Conservation (phyloP, 441 rosid species). For the Populus hybrid region DNA sequence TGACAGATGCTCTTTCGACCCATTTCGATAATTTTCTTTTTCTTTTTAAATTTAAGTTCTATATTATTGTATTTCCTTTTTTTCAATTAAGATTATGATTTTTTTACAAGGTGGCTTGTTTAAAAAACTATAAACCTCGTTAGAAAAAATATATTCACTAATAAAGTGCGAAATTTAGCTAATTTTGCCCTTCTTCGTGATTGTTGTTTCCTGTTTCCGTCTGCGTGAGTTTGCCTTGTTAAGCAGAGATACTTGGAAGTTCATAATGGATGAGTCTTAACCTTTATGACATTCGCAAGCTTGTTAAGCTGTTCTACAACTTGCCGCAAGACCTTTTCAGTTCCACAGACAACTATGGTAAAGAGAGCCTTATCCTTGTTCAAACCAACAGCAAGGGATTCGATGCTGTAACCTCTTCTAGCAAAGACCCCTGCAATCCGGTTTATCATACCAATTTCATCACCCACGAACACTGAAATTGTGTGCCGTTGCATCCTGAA, state of each 20-base stretch:
- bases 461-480: slow-evolving; percentile 76
- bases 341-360: slow-evolving; percentile 73
- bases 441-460: slow-evolving; percentile 83
- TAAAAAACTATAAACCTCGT: no score
- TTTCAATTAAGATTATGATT: no score
- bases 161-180: no score
- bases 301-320: slow-evolving; percentile 77
- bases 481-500: slow-evolving; percentile 60
- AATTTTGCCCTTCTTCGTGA: no score
- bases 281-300: slow-evolving; percentile 80
- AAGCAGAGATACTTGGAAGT: background rate
- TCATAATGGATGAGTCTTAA: slow-evolving; percentile 7
- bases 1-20: no score
- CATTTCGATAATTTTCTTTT: no score
- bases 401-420: slow-evolving; percentile 76
- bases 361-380: slow-evolving; percentile 75
- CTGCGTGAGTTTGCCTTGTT: background rate
- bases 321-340: slow-evolving; percentile 59
- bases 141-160: no score
- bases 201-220: no score
- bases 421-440: slow-evolving; percentile 83
- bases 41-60: no score
- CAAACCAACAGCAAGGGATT: slow-evolving; percentile 79
- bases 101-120: no score
- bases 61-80: no score